Evolutionary conservation across 306 rosid species (phyloP).

Genomic region (Sindora glabra): DNA sequence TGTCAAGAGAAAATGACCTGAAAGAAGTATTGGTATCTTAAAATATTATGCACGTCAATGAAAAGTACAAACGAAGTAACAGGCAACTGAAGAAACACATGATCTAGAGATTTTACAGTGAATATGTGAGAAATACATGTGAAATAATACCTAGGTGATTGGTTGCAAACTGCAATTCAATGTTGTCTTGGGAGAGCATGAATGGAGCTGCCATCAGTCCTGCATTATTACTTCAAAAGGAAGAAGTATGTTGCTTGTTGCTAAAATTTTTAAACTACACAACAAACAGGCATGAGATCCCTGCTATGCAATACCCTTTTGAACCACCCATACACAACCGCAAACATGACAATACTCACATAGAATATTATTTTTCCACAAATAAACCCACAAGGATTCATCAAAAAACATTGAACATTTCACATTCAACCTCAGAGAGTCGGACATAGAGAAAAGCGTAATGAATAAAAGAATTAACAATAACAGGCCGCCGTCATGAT

Average conservation of each 20-base stretch:
- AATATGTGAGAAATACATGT: not conserved
- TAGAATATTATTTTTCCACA: not conserved
- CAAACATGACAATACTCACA: constrained; percentile 2
- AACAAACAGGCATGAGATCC: not conserved
- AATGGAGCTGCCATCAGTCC: constrained; percentile 76
- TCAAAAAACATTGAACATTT: constrained; percentile 1
- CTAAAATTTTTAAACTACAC: not conserved
- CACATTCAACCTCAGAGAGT: not conserved
- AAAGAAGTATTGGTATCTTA: constrained; percentile 5
- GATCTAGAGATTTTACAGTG: not conserved
- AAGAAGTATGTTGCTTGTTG: constrained; percentile 4
- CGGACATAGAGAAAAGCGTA: not conserved
- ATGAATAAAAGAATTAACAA: not conserved
- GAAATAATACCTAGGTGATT: constrained; percentile 59
- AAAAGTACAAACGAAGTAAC: no score
- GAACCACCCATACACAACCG: not conserved
- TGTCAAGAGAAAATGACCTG: constrained; percentile 81
- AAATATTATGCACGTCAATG: not conserved
- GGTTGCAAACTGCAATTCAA: constrained; percentile 77
- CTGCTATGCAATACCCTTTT: not conserved
- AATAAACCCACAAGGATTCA: not conserved
- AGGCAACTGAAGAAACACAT: not conserved
- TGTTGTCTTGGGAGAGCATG: constrained; percentile 57
- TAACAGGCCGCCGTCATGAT: not conserved
- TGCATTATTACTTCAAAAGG: constrained; percentile 69